phyloP scores from a whole-genome alignment of 441 rosid genomes.

The Populus hybrid region DNA sequence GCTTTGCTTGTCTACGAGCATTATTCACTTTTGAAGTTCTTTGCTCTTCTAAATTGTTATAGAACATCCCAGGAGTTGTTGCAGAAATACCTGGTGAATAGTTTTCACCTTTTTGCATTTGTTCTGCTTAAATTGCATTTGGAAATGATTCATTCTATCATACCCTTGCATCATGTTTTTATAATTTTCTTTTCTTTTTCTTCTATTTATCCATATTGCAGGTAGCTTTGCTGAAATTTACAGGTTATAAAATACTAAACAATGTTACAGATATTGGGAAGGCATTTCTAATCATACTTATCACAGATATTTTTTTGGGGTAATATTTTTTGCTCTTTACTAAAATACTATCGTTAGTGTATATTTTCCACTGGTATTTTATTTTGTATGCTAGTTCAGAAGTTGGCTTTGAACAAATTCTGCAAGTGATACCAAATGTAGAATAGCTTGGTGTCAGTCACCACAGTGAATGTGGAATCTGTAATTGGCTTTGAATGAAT shows the following conservation, averaged over 20 bases:
- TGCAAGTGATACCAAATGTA: not conserved
- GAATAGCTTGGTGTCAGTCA: not conserved
- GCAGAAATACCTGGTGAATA: not conserved
- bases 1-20: not conserved
- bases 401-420: constrained; percentile 6
- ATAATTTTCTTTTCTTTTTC: constrained; percentile 6
- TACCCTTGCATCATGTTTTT: not conserved
- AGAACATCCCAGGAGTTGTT: not conserved
- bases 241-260: constrained; percentile 79
- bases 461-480: not conserved
- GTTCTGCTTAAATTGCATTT: not conserved
- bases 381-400: not conserved
- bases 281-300: constrained; percentile 78
- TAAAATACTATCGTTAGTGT: not conserved
- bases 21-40: not conserved
- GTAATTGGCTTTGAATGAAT: not conserved
- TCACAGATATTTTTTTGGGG: constrained; percentile 86
- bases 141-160: not conserved
- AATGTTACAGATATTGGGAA: constrained; percentile 88
- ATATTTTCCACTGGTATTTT: not conserved
- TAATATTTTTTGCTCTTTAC: constrained; percentile 32
- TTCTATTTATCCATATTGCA: constrained; percentile 35
- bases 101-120: not conserved
- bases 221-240: constrained; percentile 94
- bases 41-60: not conserved